phyloP scores from a whole-genome alignment of 306 rosid genomes.

The Lithocarpus polystachyus region DNA sequence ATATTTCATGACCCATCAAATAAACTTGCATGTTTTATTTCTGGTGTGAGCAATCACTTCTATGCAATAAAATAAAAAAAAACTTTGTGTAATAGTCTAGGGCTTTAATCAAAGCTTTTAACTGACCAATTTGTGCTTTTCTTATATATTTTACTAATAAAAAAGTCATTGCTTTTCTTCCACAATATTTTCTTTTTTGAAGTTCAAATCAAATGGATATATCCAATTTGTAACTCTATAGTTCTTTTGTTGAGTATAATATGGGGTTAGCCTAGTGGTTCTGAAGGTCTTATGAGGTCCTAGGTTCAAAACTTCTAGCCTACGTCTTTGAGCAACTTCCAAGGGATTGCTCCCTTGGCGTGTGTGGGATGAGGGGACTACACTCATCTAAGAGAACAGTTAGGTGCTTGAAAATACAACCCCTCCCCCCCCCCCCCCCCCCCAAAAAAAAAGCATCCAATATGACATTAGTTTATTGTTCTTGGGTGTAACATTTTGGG shows the following conservation, averaged over 20 bases:
- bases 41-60: neutral
- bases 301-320: too few relatives aligned
- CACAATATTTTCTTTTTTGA: neutral
- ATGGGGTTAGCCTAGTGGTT: neutral
- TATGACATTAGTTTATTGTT: neutral
- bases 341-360: too few relatives aligned
- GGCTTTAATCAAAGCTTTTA: neutral
- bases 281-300: too few relatives aligned
- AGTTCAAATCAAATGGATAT: neutral
- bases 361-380: too few relatives aligned
- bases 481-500: neutral
- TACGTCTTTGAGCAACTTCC: too few relatives aligned
- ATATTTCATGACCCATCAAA: too few relatives aligned
- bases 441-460: too few relatives aligned
- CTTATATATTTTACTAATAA: too few relatives aligned
- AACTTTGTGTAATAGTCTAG: neutral
- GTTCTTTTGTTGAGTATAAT: neutral
- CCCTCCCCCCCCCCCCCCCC: too few relatives aligned
- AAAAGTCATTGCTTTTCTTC: neutral
- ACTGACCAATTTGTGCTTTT: neutral
- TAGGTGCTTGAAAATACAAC: too few relatives aligned
- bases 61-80: neutral
- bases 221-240: neutral
- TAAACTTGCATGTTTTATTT: neutral
- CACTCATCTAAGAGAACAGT: too few relatives aligned